Conservation (phyloP, 2,329 filamentous ascomycete species). For the Arthrobotrys entomopaga region DNA sequence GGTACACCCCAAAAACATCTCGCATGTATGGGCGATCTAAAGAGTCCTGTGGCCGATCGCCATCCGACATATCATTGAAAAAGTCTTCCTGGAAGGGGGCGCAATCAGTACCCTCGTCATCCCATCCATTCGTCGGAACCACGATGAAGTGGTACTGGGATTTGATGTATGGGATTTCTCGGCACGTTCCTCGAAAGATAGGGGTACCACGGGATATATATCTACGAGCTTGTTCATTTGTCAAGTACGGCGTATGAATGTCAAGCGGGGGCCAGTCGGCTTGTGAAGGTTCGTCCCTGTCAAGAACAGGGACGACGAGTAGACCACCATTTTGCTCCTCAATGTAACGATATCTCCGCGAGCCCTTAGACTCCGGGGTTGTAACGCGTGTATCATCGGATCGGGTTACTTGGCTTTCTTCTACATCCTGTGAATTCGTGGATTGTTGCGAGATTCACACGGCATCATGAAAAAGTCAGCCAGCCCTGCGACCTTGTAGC, state of each 20-base stretch:
- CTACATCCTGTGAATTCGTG: slow-evolving; percentile 44
- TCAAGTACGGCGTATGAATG: slow-evolving; percentile 36
- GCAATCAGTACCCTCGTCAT: slow-evolving; percentile 58
- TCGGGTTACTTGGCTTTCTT: slow-evolving; percentile 53
- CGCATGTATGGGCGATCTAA: slow-evolving; percentile 78
- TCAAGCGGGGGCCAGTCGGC: slow-evolving; percentile 51
- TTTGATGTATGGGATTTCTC: slow-evolving; percentile 57
- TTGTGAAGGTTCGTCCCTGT: slow-evolving; percentile 25
- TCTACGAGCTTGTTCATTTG: slow-evolving; percentile 55
- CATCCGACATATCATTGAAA: slow-evolving; percentile 59
- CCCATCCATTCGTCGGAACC: slow-evolving; percentile 58
- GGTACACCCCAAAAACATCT: slow-evolving; percentile 73
- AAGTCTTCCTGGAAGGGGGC: slow-evolving; percentile 58
- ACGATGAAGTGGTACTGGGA: slow-evolving; percentile 58
- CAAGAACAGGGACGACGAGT: slow-evolving; percentile 44
- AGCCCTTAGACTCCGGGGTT: slow-evolving; percentile 47
- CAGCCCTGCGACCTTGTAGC: slow-evolving; percentile 22
- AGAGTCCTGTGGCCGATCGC: slow-evolving; percentile 71
- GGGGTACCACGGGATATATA: slow-evolving; percentile 58
- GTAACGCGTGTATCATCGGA: slow-evolving; percentile 52
- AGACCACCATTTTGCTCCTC: slow-evolving; percentile 51
- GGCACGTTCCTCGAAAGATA: slow-evolving; percentile 57
- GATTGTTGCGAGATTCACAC: slow-evolving; percentile 9
- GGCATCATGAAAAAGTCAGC: slow-evolving; percentile 8
- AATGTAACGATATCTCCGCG: slow-evolving; percentile 49